A percentile compares a stretch with the other conserved stretches of the same genome.
Conservation (phyloP, 345 rosid genomes). For the Psidium friedrichsthalianum region DNA sequence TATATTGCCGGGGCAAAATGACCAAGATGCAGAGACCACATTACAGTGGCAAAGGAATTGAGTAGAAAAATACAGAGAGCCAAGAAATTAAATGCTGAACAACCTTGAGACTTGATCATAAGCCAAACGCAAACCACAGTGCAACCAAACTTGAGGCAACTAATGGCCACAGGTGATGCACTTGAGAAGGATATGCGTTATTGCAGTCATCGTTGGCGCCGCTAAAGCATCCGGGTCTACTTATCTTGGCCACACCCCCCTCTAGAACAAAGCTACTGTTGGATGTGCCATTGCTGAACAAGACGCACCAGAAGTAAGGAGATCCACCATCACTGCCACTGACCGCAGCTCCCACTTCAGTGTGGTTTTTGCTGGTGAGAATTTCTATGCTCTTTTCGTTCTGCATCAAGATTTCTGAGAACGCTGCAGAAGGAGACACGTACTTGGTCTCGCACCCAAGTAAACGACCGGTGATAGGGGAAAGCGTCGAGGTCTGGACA, state of each 20-base stretch:
- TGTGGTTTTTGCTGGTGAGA: constrained; percentile 47
- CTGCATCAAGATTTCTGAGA: constrained; percentile 40
- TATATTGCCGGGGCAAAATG: neutral
- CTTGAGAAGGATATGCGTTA: constrained; percentile 9
- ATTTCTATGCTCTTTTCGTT: constrained; percentile 43
- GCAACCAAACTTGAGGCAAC: constrained; percentile 13
- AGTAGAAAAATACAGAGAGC: neutral
- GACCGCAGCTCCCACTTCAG: constrained; percentile 61
- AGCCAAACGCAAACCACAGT: constrained; percentile 7
- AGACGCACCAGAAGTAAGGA: constrained; percentile 67
- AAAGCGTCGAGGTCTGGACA: constrained; percentile 30
- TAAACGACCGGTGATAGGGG: constrained; percentile 57
- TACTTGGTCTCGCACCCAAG: constrained; percentile 52
- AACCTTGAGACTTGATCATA: neutral
- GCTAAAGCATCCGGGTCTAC: constrained; percentile 59
- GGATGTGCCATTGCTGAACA: constrained; percentile 55
- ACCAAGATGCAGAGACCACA: neutral
- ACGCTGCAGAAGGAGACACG: constrained; percentile 37
- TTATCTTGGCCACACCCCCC: constrained; percentile 43
- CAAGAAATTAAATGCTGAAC: neutral
- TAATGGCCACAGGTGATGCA: constrained; percentile 9
- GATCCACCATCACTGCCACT: constrained; percentile 49
- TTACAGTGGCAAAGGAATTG: neutral
- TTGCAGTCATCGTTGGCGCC: constrained; percentile 62
- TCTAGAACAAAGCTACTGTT: constrained; percentile 45